These are phyloP conservation scores for Phlyctochytrium arcticum DNA, from an alignment of 192 early-diverging fungal species.

Conservation along the genomic window DNA sequence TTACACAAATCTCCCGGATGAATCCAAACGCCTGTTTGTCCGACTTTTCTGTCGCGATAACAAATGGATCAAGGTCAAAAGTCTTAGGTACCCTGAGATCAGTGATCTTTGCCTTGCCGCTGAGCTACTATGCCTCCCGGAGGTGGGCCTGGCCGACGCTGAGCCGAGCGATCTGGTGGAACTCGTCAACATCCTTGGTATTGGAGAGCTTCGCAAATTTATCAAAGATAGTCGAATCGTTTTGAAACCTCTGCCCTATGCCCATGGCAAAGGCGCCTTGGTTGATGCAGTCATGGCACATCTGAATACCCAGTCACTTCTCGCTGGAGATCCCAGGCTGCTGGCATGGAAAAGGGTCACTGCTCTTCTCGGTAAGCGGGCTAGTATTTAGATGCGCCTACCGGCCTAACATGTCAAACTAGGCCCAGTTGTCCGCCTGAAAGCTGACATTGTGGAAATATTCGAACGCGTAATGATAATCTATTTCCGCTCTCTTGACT, in stretches of 20 bases:
- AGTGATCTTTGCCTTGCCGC: background rate
- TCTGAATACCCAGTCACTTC: slow-evolving; percentile 1
- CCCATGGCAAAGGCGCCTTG: background rate
- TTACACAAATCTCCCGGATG: background rate
- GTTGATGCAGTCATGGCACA: slow-evolving; percentile 10
- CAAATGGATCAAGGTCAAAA: slow-evolving; percentile 12
- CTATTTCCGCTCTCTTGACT: slow-evolving; percentile 19
- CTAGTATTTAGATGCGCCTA: background rate
- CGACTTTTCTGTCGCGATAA: slow-evolving; percentile 7
- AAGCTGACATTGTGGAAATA: background rate
- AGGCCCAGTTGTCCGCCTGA: slow-evolving; percentile 11
- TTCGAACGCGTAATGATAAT: slow-evolving; percentile 24
- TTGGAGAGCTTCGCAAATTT: slow-evolving; percentile 2
- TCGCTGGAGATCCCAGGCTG: slow-evolving; percentile 1
- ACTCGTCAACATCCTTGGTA: background rate
- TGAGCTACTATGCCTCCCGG: background rate
- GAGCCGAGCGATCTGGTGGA: no score
- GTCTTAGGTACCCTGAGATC: slow-evolving; percentile 14
- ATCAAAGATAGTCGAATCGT: slow-evolving; percentile 2
- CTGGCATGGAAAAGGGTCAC: slow-evolving; percentile 3
- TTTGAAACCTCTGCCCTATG: background rate
- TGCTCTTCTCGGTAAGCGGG: slow-evolving; percentile 1
- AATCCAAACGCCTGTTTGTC: background rate
- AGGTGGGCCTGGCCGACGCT: no score
- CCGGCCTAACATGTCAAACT: background rate